phyloP scores from a whole-genome alignment of 148 eudicot genomes.

The Arctostaphylos glauca region DNA sequence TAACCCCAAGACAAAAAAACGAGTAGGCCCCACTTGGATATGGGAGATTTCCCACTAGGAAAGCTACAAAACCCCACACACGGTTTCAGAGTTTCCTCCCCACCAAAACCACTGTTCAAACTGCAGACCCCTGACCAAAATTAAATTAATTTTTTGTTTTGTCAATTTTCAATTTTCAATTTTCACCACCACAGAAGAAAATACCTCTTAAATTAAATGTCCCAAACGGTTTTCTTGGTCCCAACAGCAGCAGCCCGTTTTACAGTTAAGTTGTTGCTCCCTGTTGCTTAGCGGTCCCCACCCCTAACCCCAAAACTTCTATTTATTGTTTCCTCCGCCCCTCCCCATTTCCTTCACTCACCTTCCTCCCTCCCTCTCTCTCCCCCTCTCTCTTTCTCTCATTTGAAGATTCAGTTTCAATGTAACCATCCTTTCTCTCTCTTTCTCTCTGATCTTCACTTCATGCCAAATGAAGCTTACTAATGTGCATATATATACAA shows the following conservation, averaged over 20 bases:
- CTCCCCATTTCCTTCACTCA: slow-evolving; percentile 20
- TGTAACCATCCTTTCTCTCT: not conserved
- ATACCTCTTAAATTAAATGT: not conserved
- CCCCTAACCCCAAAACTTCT: slow-evolving; percentile 25
- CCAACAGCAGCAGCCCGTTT: slow-evolving; percentile 5
- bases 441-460: not conserved
- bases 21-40: slow-evolving; percentile 18
- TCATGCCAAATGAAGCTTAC: not conserved
- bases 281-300: not conserved
- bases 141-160: not conserved
- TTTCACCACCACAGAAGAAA: not conserved
- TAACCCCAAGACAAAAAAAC: not conserved
- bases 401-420: slow-evolving; percentile 1
- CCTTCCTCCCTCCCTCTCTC: not conserved
- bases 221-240: slow-evolving; percentile 14
- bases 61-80: slow-evolving; percentile 10
- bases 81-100: slow-evolving; percentile 13
- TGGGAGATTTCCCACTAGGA: slow-evolving; percentile 12
- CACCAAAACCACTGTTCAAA: not conserved
- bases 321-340: slow-evolving; percentile 30
- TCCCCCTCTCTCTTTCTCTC: not conserved
- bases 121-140: not conserved
- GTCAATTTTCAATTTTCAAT: not conserved
- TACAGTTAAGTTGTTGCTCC: not conserved
- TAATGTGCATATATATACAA: not conserved